phyloP scores from a whole-genome alignment of 1,139 yeast genomes.

The Yamadazyma sp. region DNA sequence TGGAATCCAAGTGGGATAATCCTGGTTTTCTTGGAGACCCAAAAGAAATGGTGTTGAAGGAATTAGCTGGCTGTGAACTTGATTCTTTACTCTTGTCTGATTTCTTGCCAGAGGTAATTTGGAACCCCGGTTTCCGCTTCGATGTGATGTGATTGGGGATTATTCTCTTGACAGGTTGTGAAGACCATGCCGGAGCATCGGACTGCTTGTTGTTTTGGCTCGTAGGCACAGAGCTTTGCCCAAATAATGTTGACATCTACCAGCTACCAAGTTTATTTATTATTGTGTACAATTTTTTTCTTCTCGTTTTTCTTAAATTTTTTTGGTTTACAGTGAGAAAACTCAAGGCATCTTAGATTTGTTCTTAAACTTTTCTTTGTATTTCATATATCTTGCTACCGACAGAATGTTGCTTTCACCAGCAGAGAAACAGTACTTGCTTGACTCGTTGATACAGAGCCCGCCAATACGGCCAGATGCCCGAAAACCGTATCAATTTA shows the following conservation, averaged over 20 bases:
- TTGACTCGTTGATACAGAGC: conserved; percentile 62
- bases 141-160: conserved; percentile 58
- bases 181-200: conserved; percentile 51
- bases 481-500: conserved; percentile 66
- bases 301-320: background rate
- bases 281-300: background rate
- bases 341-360: background rate
- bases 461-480: conserved; percentile 86
- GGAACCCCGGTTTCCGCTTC: conserved; percentile 45
- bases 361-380: background rate
- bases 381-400: no score
- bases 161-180: conserved; percentile 50
- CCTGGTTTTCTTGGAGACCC: conserved; percentile 31
- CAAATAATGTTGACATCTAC: conserved; percentile 6
- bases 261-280: no score
- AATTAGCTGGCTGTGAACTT: conserved; percentile 18
- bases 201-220: conserved; percentile 3
- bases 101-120: conserved; percentile 27
- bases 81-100: conserved; percentile 12
- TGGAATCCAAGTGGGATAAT: conserved; percentile 18
- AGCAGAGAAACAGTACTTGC: conserved; percentile 79
- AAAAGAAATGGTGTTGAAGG: conserved; percentile 41
- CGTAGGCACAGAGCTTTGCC: background rate
- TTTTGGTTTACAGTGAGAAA: background rate
- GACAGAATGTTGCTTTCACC: conserved; percentile 71